Evolutionary conservation across 1,139 yeast genomes (phyloP), one percentile per base, ranked within the genome.

Genomic region (Pichia inconspicua): DNA sequence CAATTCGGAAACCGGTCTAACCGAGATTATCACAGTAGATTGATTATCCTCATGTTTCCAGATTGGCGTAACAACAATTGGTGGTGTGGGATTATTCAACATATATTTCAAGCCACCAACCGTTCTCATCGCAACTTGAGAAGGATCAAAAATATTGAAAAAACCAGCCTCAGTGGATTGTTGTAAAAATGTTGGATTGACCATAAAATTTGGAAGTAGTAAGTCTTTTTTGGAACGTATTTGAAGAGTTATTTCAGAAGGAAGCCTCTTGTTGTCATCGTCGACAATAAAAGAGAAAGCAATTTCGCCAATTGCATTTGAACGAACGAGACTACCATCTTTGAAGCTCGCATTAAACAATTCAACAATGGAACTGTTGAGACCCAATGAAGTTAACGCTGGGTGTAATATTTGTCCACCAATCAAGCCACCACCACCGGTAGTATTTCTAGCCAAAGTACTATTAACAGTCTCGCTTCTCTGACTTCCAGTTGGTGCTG

Each of bases 41-140:
- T 89, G 96, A 50, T 76, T 84, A 25, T 76, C 73, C 64, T 89
- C 96, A 61, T 83, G 83, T 60, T 89, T 83, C 97, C 97, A 90
- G 42, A 84, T 78, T 43, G 96, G 96, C 42, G 80, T 75, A 43
- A 90, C 73, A 30, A 78, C 67, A 30, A 90, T 66, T n/a, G 97
- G 97, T 1, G 81, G 77, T 41, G 71, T 68, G 43, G 69, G 63
- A 35, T 66, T 63, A 47, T 70, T 70, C 53, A 80, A 65, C 60
- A 84, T 73, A 60, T 84, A 86, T 62, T 84, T 85, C 59, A 86
- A 66, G 0, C 87, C 95, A 34, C 92, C 92, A 43, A 83, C 69
- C 1, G 90, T 81, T 59, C 79, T 79, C 54, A 60, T 59, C 51
- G 55, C 63, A 55, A 55, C 69, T 65, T 50, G 70, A 36, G 58